These are phyloP conservation scores for Heliamphora exappendiculata DNA, from an alignment of 148 eudicot species.

Conservation along the genomic window DNA sequence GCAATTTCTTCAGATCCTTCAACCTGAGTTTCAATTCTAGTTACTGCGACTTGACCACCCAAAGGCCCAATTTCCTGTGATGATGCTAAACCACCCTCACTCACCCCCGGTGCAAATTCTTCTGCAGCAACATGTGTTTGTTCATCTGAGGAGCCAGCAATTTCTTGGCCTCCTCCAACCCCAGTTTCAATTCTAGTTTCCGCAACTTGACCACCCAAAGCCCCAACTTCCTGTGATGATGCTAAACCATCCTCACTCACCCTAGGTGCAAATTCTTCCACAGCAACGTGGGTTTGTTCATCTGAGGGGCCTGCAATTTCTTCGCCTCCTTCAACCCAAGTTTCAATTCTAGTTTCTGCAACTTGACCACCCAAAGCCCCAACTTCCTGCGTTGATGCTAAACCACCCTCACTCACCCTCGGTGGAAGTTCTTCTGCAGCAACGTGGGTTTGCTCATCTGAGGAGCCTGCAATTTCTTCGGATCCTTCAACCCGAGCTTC, in stretches of 20 bases:
- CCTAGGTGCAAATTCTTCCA: not conserved
- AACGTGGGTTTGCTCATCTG: too few species aligned
- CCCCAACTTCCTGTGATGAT: too few species aligned
- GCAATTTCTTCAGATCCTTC: too few species aligned
- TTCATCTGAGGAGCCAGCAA: not conserved
- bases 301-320: conserved; percentile 7
- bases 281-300: conserved; percentile 2
- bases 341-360: conserved; percentile 6
- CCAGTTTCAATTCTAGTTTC: conserved; percentile 5
- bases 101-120: not conserved
- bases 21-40: too few species aligned
- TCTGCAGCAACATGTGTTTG: conserved; percentile 5
- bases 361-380: too few species aligned
- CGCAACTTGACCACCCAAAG: not conserved
- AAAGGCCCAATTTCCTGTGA: not conserved
- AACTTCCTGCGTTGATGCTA: too few species aligned
- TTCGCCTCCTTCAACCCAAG: not conserved
- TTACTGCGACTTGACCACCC: not conserved
- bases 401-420: too few species aligned
- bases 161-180: conserved; percentile 8
- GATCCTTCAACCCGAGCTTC: too few species aligned
- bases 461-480: too few species aligned
- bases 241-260: conserved; percentile 8
- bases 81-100: too few species aligned
- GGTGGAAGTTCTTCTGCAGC: too few species aligned